Base-by-base conservation (phyloP, 306 rosid genomes). In the Lathyrus aphaca region DNA sequence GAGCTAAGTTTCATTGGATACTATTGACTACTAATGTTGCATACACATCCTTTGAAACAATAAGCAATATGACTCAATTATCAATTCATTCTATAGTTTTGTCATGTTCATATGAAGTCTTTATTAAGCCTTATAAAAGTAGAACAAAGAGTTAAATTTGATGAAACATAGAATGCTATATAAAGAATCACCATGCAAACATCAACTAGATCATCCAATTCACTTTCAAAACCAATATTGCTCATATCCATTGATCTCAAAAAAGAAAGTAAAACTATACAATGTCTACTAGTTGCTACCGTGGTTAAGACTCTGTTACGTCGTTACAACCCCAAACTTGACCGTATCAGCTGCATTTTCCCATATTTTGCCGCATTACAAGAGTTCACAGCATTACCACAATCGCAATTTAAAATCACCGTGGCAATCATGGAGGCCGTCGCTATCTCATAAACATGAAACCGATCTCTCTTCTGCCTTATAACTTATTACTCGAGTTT, bases 401-500 rank as follows among this genome's bases (percentile, higher is more conserved):
- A 16, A 48, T 19, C 23, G 5, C 25, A 16, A 49, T 8, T 3
- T 49, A 16, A 49, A 49, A 49, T 4, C 23, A 49, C 3, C 10
- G 55, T 49, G 18, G 12, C 55, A 49, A 49, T 10, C 23, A 17
- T 16, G 10, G 55, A 17, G 10, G 11, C 13, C 29, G 23, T 38
- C 5, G n/a, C 23, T 12, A 16, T 57, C n/a, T 60, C 43, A 48
- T 10, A 10, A 35, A 59, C 51, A 67, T 69, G 38, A 45, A 45
- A n/a, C 37, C 62, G 71, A 19, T 53, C 15, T 50, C 19, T 11
- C 10, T 12, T 48, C 11, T 13, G 11, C 35, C 54, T 8, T 29
- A 17, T 29, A 58, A 86, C 59, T 62, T 23, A 65, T 42, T 86
- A 23, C 60, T 54, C 60, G 23, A 54, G 35, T 23, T 56, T 56